Conservation (phyloP, 176 grass and related monocot species). For the Carex kokanica region DNA sequence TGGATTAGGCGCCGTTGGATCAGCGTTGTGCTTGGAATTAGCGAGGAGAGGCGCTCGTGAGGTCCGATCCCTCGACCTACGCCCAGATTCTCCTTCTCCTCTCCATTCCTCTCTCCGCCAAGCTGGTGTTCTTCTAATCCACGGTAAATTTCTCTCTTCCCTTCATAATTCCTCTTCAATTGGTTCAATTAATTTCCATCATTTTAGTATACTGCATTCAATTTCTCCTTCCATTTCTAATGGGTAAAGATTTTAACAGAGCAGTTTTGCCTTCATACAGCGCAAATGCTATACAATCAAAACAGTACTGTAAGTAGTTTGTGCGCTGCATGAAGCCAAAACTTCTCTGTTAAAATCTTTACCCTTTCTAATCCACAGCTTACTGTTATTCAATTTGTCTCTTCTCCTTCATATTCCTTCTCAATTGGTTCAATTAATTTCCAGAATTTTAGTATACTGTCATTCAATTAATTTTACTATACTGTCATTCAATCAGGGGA, state of each 20-base stretch:
- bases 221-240: not conserved
- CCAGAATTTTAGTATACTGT: not conserved
- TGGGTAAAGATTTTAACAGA: too few relatives aligned
- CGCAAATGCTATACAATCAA: too few relatives aligned
- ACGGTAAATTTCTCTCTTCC: conserved; percentile 27
- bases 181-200: not conserved
- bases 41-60: conserved; percentile 57
- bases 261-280: too few relatives aligned
- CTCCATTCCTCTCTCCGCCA: conserved; percentile 28
- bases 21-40: conserved; percentile 67
- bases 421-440: not conserved
- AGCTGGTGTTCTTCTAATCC: conserved; percentile 48
- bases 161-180: not conserved
- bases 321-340: too few relatives aligned
- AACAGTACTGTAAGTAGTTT: too few relatives aligned
- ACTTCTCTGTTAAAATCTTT: too few relatives aligned
- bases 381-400: too few relatives aligned
- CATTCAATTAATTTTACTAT: not conserved
- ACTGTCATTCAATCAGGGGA: conserved; percentile 42
- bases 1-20: conserved; percentile 63
- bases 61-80: conserved; percentile 65
- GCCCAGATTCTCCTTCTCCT: conserved; percentile 41
- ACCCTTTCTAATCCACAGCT: too few relatives aligned
- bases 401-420: too few relatives aligned
- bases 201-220: not conserved